Percentiles rank a stretch among this genome's conserved stretches.
phyloP scores from a whole-genome alignment of 1,284 basidiomycete species.

The Fomes fomentarius region DNA sequence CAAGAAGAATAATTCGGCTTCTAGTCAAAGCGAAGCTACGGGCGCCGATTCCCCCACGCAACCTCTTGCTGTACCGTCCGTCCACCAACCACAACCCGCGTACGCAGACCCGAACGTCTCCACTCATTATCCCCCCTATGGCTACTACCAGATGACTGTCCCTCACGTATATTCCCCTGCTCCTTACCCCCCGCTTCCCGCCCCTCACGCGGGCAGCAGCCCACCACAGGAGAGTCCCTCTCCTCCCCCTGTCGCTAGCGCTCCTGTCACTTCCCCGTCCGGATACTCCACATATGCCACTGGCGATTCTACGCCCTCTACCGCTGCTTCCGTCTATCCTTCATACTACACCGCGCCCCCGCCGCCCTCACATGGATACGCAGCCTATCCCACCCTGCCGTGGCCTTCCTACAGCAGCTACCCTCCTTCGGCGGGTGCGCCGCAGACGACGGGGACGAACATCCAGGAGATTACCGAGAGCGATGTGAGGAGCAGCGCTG shows the following conservation, averaged over 20 bases:
- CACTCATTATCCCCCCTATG: slow-evolving; percentile 26
- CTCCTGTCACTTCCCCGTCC: slow-evolving; percentile 7
- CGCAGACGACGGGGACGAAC: slow-evolving; percentile 10
- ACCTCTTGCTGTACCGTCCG: slow-evolving; percentile 20
- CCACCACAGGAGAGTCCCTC: slow-evolving; percentile 32
- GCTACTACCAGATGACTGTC: slow-evolving; percentile 28
- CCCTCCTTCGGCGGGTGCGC: slow-evolving; percentile 14
- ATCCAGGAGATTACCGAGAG: slow-evolving; percentile 23
- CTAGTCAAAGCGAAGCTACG: slow-evolving; percentile 26
- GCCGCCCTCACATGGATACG: slow-evolving; percentile 19
- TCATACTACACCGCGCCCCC: slow-evolving; percentile 20
- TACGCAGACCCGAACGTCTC: slow-evolving; percentile 24
- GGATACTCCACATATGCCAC: slow-evolving; percentile 19
- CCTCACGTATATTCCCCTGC: slow-evolving; percentile 29
- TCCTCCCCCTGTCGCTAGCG: slow-evolving; percentile 20
- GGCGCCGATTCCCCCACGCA: slow-evolving; percentile 26
- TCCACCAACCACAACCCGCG: slow-evolving; percentile 25
- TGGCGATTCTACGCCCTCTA: slow-evolving; percentile 2
- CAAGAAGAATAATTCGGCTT: slow-evolving; percentile 32
- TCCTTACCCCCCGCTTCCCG: slow-evolving; percentile 25
- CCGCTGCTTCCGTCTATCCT: slow-evolving; percentile 12
- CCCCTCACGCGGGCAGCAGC: slow-evolving; percentile 24
- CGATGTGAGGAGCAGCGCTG: slow-evolving; percentile 22
- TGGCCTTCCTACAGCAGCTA: slow-evolving; percentile 33
- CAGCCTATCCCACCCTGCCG: slow-evolving; percentile 19